Conservation (phyloP, 2,329 filamentous ascomycete species). For the Hirsutella rhossiliensis region DNA sequence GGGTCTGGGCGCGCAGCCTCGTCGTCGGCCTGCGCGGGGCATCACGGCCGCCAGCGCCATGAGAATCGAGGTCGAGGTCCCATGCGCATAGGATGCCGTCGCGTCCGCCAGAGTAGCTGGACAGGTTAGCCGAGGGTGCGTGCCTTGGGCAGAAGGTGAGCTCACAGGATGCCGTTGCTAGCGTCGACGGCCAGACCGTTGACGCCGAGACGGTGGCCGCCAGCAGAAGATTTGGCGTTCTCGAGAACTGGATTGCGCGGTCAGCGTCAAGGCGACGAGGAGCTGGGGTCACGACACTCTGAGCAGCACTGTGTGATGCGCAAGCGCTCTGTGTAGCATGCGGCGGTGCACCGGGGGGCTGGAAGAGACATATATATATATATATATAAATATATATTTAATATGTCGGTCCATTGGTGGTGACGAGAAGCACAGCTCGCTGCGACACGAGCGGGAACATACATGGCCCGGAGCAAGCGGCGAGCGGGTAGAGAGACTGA, state of each 20-base stretch:
- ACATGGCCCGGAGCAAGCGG: too few species aligned
- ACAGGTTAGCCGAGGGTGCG: conserved; percentile 1
- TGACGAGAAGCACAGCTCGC: too few species aligned
- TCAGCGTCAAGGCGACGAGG: background rate
- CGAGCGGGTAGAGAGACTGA: conserved; percentile 20
- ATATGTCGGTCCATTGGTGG: too few species aligned
- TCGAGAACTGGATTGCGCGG: conserved; percentile 36
- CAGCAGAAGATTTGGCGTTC: conserved; percentile 45
- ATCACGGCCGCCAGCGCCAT: conserved; percentile 17
- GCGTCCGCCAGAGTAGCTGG: conserved; percentile 85
- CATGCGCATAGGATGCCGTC: conserved; percentile 95
- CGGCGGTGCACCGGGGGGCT: too few species aligned
- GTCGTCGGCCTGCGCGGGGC: conserved; percentile 29
- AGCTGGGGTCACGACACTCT: too few species aligned
- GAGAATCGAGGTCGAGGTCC: conserved; percentile 68
- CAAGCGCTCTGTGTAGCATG: too few species aligned
- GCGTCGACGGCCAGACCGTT: conserved; percentile 86
- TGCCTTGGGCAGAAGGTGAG: background rate
- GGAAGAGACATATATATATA: too few species aligned
- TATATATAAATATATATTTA: too few species aligned
- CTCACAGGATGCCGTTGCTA: conserved; percentile 76
- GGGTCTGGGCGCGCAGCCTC: conserved; percentile 47
- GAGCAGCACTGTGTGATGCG: too few species aligned
- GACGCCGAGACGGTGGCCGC: conserved; percentile 85
- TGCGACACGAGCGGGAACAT: too few species aligned